Evolutionary conservation across 306 rosid species (phyloP), one percentile per base, ranked within the genome.

Genomic region (Lotus japonicus): DNA sequence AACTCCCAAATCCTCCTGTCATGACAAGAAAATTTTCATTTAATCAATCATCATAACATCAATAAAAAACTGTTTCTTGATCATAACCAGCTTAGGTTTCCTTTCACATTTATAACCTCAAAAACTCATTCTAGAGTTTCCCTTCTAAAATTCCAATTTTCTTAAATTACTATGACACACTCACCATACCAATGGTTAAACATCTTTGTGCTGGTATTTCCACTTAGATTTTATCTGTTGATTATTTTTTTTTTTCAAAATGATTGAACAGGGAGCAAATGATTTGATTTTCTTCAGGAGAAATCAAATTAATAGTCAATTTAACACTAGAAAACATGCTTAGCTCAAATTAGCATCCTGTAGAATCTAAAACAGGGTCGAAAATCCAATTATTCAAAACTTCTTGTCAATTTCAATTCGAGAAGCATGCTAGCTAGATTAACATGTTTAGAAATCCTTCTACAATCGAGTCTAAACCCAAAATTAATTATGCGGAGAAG

Each of bases 1-100:
- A 79, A 51, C 72, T 83, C 71, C 87, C 87, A 69, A 76, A 83
- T 18, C 87, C 87, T 51, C 87, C 87, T 83, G 75, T 28, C 36
- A 60, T 51, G 54, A 17, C 51, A 50, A 60, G 51, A 44, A 64
- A 65, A 44, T 33, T 21, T 26, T 63, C 43, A 48, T 41, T 43
- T 42, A 57, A 49, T n/a, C n/a, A n/a, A n/a, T n/a, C n/a, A n/a
- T n/a, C n/a, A n/a, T n/a, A n/a, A n/a, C n/a, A n/a, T 54, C 17
- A 44, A 45, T 10, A 36, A 28, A 62, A 48, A 54, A 23, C 2
- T 18, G 39, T 56, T 9, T 12, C 15, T 49, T 68, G 16, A 68
- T 76, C 46, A 58, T 13, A 13, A 50, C 31, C 11, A 62, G 13
- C 21, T 50, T 36, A 57, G 8, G 36, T 58, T 71, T 41, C 36